Conservation (phyloP, 2,329 filamentous ascomycete species). For the Aspergillus nomiae region DNA sequence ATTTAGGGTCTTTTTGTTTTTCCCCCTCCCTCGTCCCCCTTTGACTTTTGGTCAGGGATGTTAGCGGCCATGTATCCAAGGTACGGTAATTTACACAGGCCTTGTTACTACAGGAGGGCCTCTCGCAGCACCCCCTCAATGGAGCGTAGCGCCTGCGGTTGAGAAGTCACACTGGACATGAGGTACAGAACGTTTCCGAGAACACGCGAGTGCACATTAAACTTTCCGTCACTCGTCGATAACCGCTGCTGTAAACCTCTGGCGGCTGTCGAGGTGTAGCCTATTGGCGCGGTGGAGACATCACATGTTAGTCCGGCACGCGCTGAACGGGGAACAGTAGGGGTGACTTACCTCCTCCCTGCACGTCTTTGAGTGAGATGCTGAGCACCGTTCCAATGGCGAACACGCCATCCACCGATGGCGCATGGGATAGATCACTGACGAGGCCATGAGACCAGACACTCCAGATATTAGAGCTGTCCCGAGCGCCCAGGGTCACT, state of each 20-base stretch:
- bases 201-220: conserved; percentile 60
- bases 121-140: conserved; percentile 45
- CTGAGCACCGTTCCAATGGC: conserved; percentile 75
- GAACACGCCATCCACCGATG: conserved; percentile 65
- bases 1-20: neutral
- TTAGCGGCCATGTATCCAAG: neutral
- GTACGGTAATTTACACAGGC: neutral
- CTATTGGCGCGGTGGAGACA: conserved; percentile 31
- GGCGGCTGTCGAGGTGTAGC: conserved; percentile 60
- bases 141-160: conserved; percentile 41
- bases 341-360: conserved; percentile 45
- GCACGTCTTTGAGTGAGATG: conserved; percentile 57
- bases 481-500: neutral
- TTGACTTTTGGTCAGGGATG: neutral
- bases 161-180: conserved; percentile 59
- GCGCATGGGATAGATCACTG: conserved; percentile 57
- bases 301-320: conserved; percentile 16
- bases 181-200: conserved; percentile 63
- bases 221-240: conserved; percentile 39
- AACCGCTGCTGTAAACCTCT: conserved; percentile 55
- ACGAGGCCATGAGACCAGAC: conserved; percentile 69
- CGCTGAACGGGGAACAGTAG: neutral
- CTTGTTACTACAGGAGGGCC: conserved; percentile 29
- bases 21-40: too few relatives aligned
- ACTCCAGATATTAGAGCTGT: conserved; percentile 59